Conservation (phyloP, 345 rosid genomes). For the Camelina laxa region DNA sequence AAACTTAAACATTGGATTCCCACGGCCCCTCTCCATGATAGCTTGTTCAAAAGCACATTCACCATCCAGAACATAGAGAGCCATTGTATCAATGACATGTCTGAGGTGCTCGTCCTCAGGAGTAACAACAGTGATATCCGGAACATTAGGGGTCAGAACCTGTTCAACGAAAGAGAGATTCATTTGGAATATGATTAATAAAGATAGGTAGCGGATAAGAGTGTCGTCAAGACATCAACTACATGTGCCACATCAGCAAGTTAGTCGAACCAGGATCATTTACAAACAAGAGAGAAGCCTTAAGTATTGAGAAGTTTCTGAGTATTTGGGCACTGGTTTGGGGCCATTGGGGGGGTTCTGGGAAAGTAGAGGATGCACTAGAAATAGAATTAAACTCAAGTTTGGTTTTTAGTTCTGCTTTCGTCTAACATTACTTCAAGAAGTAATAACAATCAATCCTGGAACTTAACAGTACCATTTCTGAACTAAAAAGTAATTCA, state of each 20-base stretch:
- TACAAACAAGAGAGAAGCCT: constrained; percentile 15
- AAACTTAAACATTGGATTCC: constrained; percentile 88
- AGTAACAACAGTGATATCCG: constrained; percentile 87
- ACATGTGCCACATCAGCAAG: constrained; percentile 16
- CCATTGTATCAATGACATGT: constrained; percentile 97
- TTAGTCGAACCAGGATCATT: constrained; percentile 19
- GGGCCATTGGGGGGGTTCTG: not conserved
- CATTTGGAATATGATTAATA: constrained; percentile 2
- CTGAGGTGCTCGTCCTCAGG: constrained; percentile 88
- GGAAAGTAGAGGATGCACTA: constrained; percentile 12
- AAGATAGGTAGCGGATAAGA: constrained; percentile 5
- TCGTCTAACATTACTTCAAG: constrained; percentile 6
- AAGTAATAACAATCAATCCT: constrained; percentile 10
- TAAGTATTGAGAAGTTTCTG: not conserved
- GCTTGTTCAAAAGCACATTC: constrained; percentile 99
- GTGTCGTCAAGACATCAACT: not conserved
- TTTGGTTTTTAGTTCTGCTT: constrained; percentile 15
- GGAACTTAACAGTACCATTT: constrained; percentile 23
- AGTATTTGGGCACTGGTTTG: constrained; percentile 6
- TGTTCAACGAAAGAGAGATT: constrained; percentile 38
- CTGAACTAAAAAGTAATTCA: constrained; percentile 11
- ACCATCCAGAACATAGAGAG: constrained; percentile 94
- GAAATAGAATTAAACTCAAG: not conserved
- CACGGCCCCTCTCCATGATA: constrained; percentile 99
- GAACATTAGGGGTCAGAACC: constrained; percentile 99